Evolutionary conservation across 2,329 filamentous ascomycete genomes (phyloP).

Genomic region (Trichophyton mentagrophytes): DNA sequence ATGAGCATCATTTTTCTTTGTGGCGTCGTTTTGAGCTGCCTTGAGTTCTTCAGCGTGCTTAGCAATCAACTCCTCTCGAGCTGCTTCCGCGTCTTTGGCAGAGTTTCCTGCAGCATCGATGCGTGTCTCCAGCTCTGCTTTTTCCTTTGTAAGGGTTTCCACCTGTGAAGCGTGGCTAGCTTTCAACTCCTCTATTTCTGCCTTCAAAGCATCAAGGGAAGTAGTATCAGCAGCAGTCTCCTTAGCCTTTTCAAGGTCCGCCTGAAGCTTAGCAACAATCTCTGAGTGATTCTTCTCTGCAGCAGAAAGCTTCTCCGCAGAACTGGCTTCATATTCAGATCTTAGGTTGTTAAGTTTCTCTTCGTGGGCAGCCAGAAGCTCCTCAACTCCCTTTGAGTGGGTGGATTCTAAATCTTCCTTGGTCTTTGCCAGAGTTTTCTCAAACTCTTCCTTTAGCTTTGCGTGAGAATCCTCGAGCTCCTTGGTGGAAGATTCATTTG

Average conservation of each 20-base stretch:
- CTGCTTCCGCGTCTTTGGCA: not conserved
- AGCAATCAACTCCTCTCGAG: constrained; percentile 1
- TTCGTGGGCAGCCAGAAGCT: constrained; percentile 29
- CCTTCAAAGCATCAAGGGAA: constrained; percentile 26
- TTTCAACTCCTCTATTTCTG: constrained; percentile 42
- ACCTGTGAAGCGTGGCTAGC: constrained; percentile 39
- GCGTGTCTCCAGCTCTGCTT: constrained; percentile 29
- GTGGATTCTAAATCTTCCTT: constrained; percentile 26
- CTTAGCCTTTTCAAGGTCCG: constrained; percentile 26
- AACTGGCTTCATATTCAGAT: constrained; percentile 25
- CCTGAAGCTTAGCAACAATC: constrained; percentile 22
- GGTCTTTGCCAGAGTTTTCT: constrained; percentile 24
- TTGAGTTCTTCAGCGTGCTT: constrained; percentile 8
- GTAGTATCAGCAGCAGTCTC: constrained; percentile 27
- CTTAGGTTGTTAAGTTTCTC: constrained; percentile 27
- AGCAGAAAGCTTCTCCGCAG: constrained; percentile 25
- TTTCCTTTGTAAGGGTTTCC: constrained; percentile 31
- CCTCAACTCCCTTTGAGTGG: constrained; percentile 30
- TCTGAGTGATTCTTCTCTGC: constrained; percentile 26
- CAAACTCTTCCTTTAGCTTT: constrained; percentile 27
- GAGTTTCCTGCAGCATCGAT: not conserved
- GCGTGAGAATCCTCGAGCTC: constrained; percentile 23
- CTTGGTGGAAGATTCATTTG: constrained; percentile 23
- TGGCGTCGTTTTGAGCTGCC: constrained; percentile 20
- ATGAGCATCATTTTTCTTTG: not conserved